Evolutionary conservation across 108 stramenopile genomes (phyloP).

Genomic region (Cyclotella atomus): DNA sequence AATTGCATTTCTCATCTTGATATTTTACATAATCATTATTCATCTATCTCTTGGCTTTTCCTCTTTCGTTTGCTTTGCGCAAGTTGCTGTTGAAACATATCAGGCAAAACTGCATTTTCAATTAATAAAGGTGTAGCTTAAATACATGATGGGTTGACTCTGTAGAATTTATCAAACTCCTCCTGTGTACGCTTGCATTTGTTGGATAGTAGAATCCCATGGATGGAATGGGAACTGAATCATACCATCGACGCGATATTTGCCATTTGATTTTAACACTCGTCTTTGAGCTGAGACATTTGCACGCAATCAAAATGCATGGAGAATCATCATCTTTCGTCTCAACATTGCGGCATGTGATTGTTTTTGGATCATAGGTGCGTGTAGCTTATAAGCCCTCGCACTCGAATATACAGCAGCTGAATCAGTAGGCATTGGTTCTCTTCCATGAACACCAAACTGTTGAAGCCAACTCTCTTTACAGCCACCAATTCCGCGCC

Average conservation of each 20-base stretch:
- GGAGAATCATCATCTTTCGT: neutral
- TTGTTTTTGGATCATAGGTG: neutral
- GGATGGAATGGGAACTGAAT: slow-evolving; percentile 15
- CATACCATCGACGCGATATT: neutral
- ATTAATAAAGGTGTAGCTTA: neutral
- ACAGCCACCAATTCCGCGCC: too few species aligned
- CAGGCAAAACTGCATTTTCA: neutral
- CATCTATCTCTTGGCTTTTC: neutral
- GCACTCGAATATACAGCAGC: too few species aligned
- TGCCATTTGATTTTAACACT: slow-evolving; percentile 3
- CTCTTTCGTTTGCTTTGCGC: neutral
- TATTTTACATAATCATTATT: neutral
- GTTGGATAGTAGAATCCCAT: slow-evolving; percentile 3
- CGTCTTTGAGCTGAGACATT: slow-evolving; percentile 6
- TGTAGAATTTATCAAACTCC: neutral
- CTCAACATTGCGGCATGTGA: slow-evolving; percentile 6
- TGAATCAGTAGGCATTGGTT: too few species aligned
- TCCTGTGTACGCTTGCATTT: neutral
- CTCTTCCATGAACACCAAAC: too few species aligned
- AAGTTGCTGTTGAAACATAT: neutral
- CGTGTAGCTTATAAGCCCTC: too few species aligned
- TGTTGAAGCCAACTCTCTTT: too few species aligned
- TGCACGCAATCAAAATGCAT: neutral
- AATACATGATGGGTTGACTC: neutral
- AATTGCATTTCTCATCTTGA: neutral